Evolutionary conservation across 768 basidiomycete genomes (phyloP), one percentile per base, ranked within the genome.

Genomic region (Galerina marginata): DNA sequence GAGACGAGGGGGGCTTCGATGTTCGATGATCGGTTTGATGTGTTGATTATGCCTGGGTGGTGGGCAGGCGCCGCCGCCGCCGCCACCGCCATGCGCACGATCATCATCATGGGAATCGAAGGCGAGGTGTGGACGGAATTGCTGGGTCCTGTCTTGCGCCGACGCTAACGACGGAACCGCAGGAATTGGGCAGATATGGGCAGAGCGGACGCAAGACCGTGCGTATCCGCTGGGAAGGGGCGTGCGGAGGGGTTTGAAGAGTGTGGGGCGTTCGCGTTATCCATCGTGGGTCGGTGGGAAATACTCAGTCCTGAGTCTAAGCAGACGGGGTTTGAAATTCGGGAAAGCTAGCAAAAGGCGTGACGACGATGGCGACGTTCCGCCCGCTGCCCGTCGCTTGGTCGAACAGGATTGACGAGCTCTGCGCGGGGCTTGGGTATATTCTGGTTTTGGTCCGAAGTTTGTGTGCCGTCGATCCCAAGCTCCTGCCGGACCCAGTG

Each of bases 381-480:
- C 91, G 75, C 48, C 86, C 89, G 70, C 91, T 92, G 45, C 89
- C 90, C 2, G 81, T 82, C 4, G 77, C 76, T 70, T 92, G 91
- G 66, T 91, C 87, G 60, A 93, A 92, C 43, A 93, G 68, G 68
- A 70, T 90, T 91, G 2, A 91, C 77, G 20, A 84, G 65, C 33
- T 81, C 75, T 16, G 84, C 78, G 2, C 64, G 40, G 59, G 69
- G 42, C 6, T 37, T 15, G 9, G 25, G 37, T 9, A 47, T n/a
- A 14, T 14, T 29, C 16, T 36, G 25, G 15, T 12, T 47, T 2
- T 20, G 7, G 7, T 7, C 29, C 29, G 7, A 7, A 33, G 29
- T 15, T 15, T 6, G 12, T 12, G 42, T 9, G 29, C 10, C 11
- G 11, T 42, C 43, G 26, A 40, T 25, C 7, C 25, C 37, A 7